Conservation (phyloP, 2,329 filamentous ascomycete species). For the Aspergillus sp. region DNA sequence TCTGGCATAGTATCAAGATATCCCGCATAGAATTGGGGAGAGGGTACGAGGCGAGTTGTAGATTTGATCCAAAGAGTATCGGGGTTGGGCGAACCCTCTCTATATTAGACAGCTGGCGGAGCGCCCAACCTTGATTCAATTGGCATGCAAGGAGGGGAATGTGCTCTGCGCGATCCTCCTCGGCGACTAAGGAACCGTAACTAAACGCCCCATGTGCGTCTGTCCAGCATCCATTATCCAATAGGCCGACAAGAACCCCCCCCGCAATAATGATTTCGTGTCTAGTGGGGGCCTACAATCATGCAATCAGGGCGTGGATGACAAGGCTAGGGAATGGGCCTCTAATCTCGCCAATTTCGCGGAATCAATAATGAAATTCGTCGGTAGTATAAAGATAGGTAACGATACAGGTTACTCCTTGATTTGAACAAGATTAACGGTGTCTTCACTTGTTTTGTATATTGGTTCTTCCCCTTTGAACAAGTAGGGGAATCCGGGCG, state of each 20-base stretch:
- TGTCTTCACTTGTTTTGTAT: neutral
- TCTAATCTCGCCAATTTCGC: neutral
- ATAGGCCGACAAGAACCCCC: neutral
- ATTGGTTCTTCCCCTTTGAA: neutral
- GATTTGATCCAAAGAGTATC: too few species aligned
- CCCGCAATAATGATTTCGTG: neutral
- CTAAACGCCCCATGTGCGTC: neutral
- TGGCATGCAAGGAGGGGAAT: neutral
- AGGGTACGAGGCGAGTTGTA: too few species aligned
- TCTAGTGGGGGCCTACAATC: neutral
- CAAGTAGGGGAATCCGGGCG: neutral
- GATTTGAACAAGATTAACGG: neutral
- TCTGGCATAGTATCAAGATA: conserved; percentile 33
- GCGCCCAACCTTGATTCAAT: neutral
- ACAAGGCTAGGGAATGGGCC: neutral
- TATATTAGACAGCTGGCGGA: neutral
- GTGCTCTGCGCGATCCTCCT: neutral
- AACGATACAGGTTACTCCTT: neutral
- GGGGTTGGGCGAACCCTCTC: too few species aligned
- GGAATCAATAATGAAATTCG: neutral
- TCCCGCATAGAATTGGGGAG: too few species aligned
- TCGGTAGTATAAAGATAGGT: neutral
- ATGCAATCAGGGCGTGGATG: neutral
- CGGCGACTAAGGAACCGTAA: neutral
- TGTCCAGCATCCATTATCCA: neutral